These are phyloP conservation scores for Colletotrichum ledebouriae DNA, from an alignment of 2,329 filamentous ascomycete genomes.

Conservation along the genomic window DNA sequence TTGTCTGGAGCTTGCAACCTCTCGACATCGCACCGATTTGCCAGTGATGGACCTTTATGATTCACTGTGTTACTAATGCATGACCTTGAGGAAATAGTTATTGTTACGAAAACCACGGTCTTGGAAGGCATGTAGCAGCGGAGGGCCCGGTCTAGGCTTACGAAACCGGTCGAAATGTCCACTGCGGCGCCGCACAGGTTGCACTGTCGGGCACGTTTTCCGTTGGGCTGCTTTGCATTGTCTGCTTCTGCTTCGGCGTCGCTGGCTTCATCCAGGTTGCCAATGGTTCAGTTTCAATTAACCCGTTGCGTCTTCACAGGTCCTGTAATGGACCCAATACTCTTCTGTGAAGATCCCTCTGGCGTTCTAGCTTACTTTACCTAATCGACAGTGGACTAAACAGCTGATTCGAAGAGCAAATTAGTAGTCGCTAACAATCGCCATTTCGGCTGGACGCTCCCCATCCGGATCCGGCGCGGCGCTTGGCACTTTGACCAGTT, in stretches of 20 bases:
- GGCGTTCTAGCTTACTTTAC: not conserved
- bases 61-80: no score
- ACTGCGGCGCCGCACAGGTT: slow-evolving; percentile 18
- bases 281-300: not conserved
- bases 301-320: not conserved
- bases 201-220: slow-evolving; percentile 37
- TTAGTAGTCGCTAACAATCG: slow-evolving; percentile 7
- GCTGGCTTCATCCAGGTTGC: not conserved
- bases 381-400: not conserved
- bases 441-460: slow-evolving; percentile 36
- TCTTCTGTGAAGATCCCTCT: no score
- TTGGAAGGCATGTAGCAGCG: not conserved
- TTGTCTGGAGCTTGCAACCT: slow-evolving; percentile 16
- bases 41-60: not conserved
- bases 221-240: slow-evolving; percentile 30
- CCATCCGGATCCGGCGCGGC: slow-evolving; percentile 38
- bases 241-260: not conserved
- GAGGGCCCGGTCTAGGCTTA: slow-evolving; percentile 18
- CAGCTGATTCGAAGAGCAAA: not conserved
- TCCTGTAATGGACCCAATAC: not conserved
- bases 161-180: slow-evolving; percentile 32
- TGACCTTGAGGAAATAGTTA: no score
- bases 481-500: slow-evolving; percentile 31
- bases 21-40: not conserved
- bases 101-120: no score